These are phyloP conservation scores for Eurotiales sp. DNA, from an alignment of 2,329 filamentous ascomycete genomes.

Conservation along the genomic window DNA sequence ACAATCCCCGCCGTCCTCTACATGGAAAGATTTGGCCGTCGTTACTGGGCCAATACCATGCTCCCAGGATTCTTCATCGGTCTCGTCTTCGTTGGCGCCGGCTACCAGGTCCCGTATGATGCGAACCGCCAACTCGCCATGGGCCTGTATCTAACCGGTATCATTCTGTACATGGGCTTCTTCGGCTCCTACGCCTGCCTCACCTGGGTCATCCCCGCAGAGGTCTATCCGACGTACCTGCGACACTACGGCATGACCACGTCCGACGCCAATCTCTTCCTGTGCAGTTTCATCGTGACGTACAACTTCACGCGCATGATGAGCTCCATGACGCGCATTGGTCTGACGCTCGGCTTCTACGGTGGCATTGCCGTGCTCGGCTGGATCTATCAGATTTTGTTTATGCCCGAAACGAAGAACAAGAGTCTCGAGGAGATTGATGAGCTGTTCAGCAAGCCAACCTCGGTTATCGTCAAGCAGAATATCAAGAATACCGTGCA, in stretches of 20 bases:
- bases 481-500: slow-evolving; percentile 48
- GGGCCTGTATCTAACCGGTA: slow-evolving; percentile 62
- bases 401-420: slow-evolving; percentile 74
- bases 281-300: slow-evolving; percentile 68
- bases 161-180: slow-evolving; percentile 61
- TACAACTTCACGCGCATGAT: slow-evolving; percentile 74
- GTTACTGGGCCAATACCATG: slow-evolving; percentile 72
- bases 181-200: slow-evolving; percentile 64
- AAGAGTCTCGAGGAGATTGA: slow-evolving; percentile 69
- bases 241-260: slow-evolving; percentile 71
- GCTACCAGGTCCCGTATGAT: slow-evolving; percentile 54
- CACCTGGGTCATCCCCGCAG: slow-evolving; percentile 64
- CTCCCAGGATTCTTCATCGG: slow-evolving; percentile 69
- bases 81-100: slow-evolving; percentile 61
- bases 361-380: slow-evolving; percentile 68
- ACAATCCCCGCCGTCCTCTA: slow-evolving; percentile 65
- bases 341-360: slow-evolving; percentile 67
- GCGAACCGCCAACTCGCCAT: slow-evolving; percentile 48
- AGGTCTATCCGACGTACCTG: slow-evolving; percentile 70
- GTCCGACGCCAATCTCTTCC: slow-evolving; percentile 64
- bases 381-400: slow-evolving; percentile 68
- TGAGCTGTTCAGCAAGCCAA: slow-evolving; percentile 61
- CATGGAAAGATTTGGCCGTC: slow-evolving; percentile 69
- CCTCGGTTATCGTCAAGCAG: slow-evolving; percentile 58
- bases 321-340: slow-evolving; percentile 61